Conservation (phyloP, 164 flowering plant genomes). For the Magnolia officinalis region DNA sequence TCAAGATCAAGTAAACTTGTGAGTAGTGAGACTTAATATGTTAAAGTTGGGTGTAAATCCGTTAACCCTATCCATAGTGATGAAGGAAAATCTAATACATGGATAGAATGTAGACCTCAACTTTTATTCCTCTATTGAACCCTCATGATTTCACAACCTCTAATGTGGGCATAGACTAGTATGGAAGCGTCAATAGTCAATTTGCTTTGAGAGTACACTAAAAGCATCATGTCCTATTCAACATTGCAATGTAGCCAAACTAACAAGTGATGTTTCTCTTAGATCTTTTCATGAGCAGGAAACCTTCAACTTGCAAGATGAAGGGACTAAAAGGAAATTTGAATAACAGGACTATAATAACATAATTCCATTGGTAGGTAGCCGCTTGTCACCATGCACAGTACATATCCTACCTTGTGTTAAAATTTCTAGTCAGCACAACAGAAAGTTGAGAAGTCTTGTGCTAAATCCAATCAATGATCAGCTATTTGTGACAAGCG, state of each 20-base stretch:
- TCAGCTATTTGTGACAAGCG: slow-evolving; percentile 65
- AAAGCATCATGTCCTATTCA: slow-evolving; percentile 17
- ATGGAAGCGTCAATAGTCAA: slow-evolving; percentile 24
- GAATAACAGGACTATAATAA: slow-evolving; percentile 68
- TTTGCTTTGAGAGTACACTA: slow-evolving; percentile 28
- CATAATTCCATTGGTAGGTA: slow-evolving; percentile 51
- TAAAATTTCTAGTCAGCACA: slow-evolving; percentile 75
- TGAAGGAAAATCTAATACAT: slow-evolving; percentile 27
- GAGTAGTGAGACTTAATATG: slow-evolving; percentile 22
- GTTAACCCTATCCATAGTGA: slow-evolving; percentile 22
- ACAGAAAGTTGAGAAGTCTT: slow-evolving; percentile 85
- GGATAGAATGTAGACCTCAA: slow-evolving; percentile 40
- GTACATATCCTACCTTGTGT: slow-evolving; percentile 42
- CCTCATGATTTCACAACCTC: slow-evolving; percentile 38
- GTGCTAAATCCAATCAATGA: slow-evolving; percentile 65
- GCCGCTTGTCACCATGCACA: slow-evolving; percentile 38
- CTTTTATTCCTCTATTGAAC: slow-evolving; percentile 51
- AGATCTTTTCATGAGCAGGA: slow-evolving; percentile 30
- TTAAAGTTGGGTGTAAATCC: slow-evolving; percentile 32
- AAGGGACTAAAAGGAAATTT: slow-evolving; percentile 58
- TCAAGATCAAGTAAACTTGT: slow-evolving; percentile 23
- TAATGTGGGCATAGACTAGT: slow-evolving; percentile 23
- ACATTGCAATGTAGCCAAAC: slow-evolving; percentile 15
- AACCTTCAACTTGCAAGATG: slow-evolving; percentile 31
- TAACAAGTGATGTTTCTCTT: slow-evolving; percentile 29